Evolutionary conservation across 768 basidiomycete genomes (phyloP), one percentile per base, ranked within the genome.

Genomic region (Termitomyces sp.): DNA sequence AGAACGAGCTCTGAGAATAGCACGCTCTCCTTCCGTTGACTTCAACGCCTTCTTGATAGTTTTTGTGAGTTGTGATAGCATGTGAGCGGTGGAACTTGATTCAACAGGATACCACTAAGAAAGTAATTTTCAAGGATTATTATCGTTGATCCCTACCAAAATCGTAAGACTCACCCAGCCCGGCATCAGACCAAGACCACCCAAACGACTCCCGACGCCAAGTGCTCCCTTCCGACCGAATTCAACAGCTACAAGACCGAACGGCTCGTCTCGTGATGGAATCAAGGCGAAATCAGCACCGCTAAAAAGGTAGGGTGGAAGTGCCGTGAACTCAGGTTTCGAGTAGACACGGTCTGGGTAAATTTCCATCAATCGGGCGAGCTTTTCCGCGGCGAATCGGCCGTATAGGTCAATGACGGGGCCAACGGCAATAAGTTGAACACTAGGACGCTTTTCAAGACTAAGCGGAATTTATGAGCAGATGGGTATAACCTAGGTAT

Each of bases 191-290:
- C 95, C 95, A 48, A 97, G 83, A 79, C 95, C 95, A 70, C 95
- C 95, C 25, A 96, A 82, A 68, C 95, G 91, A 79, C 89, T 87
- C 66, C 95, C 95, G 66, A 97, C 95, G 77, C 95, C 95, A 56
- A 97, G 85, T 58, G 95, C 95, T 81, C 95, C 95, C 74, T 96
- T 97, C 66, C 95, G 81, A 73, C 95, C 95, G 75, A 97, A 97
- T 72, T 96, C 95, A 66, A 97, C 95, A 56, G 95, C 94, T 36
- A 96, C 94, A 49, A 97, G 78, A 77, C 95, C 95, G 75, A 97
- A 97, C 2, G 95, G 95, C 69, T 97, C 95, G 70, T 97, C 95
- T 73, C 95, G 89, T 56, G 95, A 96, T 12, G 95, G 95, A 67
- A 97, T 97, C 62, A 97, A 76, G 36, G 95, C 95, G 65, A 97